Evolutionary conservation across 2,329 filamentous ascomycete species (phyloP).

Genomic region (Fusarium penzigii): DNA sequence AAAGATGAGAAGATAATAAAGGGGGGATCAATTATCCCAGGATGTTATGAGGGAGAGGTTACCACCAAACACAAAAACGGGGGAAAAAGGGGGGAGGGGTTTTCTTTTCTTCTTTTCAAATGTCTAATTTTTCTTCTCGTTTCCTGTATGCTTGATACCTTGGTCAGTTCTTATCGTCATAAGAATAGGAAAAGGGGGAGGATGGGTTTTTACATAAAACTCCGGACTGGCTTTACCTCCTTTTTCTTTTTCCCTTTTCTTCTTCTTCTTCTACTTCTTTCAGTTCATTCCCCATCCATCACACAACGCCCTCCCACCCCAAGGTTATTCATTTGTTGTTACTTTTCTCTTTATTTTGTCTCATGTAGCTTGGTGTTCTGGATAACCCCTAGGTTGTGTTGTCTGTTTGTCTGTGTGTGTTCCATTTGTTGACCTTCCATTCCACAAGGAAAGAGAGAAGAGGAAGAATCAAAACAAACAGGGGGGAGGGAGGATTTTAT

Average conservation of each 20-base stretch:
- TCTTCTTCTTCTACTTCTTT: background rate
- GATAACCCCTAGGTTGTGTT: conserved; percentile 32
- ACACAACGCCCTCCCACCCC: background rate
- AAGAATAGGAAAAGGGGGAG: background rate
- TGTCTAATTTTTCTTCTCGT: background rate
- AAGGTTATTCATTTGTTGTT: background rate
- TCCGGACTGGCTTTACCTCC: background rate
- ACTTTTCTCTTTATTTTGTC: conserved; percentile 15
- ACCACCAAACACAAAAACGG: conserved; percentile 3
- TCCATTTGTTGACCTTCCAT: conserved; percentile 11
- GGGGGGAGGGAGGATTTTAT: background rate
- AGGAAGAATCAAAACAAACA: background rate
- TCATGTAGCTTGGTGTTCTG: conserved; percentile 38
- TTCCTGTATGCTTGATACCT: background rate
- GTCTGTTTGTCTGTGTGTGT: no score
- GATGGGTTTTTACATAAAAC: background rate
- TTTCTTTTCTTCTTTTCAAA: background rate
- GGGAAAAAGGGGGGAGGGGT: conserved; percentile 1
- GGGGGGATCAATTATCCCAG: background rate
- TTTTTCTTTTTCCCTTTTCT: background rate
- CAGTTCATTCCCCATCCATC: background rate
- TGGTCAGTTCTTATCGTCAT: background rate
- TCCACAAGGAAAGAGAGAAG: conserved; percentile 5
- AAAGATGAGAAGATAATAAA: conserved; percentile 9
- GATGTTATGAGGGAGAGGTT: conserved; percentile 7